phyloP scores from a whole-genome alignment of 1,139 yeast genomes.

The Kazachstania sp. region DNA sequence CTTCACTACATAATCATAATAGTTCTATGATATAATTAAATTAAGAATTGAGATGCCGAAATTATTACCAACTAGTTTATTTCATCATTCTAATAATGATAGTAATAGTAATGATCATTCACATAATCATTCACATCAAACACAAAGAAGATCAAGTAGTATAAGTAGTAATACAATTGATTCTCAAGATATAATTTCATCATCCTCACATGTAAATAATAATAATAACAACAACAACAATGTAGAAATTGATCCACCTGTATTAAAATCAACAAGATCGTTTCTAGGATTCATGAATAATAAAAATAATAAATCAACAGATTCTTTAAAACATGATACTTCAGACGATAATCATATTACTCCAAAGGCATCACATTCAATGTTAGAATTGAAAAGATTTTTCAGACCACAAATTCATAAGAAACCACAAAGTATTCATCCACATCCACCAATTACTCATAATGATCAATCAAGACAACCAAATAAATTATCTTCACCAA shows the following conservation, averaged over 20 bases:
- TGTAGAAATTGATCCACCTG: slow-evolving; percentile 4
- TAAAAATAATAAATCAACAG: slow-evolving; percentile 16
- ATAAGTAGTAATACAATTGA: neutral
- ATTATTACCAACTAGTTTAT: neutral
- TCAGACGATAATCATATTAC: neutral
- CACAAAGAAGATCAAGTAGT: neutral
- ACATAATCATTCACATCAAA: neutral
- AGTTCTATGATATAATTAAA: no score
- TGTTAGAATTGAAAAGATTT: slow-evolving; percentile 65
- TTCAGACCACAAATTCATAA: slow-evolving; percentile 32
- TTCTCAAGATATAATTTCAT: neutral
- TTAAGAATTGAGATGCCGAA: neutral
- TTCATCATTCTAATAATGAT: slow-evolving; percentile 1
- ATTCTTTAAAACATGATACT: slow-evolving; percentile 7
- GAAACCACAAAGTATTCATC: slow-evolving; percentile 7
- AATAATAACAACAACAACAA: no score
- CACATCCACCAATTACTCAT: slow-evolving; percentile 2
- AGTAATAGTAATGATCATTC: no score
- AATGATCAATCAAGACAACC: neutral
- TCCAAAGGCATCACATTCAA: slow-evolving; percentile 32
- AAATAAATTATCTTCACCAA: neutral
- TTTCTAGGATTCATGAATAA: slow-evolving; percentile 13
- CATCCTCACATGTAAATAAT: neutral
- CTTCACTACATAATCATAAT: no score
- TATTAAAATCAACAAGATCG: slow-evolving; percentile 9